These are phyloP conservation scores for Penicillium pancosmium DNA, from an alignment of 495 filamentous ascomycete species.

Conservation along the genomic window DNA sequence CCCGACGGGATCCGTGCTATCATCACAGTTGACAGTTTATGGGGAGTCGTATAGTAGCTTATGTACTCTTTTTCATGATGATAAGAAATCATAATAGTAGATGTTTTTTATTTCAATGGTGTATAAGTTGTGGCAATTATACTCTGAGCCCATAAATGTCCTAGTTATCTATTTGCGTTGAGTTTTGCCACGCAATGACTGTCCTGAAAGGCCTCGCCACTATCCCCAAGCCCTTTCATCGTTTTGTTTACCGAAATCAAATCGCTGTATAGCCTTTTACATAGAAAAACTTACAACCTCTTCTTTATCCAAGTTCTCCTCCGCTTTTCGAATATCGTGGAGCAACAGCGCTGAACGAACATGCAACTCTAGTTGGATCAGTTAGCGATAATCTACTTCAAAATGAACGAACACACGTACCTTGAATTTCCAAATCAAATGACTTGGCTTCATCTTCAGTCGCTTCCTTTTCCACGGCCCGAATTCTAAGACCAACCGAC, in stretches of 20 bases:
- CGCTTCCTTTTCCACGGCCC: background rate
- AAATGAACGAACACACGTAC: background rate
- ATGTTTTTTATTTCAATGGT: too few species aligned
- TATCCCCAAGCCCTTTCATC: too few species aligned
- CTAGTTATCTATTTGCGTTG: too few species aligned
- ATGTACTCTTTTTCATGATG: too few species aligned
- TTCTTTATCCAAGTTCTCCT: background rate
- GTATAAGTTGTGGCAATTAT: too few species aligned
- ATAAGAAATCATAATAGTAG: too few species aligned
- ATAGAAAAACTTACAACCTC: background rate
- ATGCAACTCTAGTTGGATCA: background rate
- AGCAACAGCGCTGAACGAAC: background rate
- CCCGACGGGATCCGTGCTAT: conserved; percentile 1
- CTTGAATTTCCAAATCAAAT: conserved; percentile 5
- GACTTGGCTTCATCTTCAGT: conserved; percentile 1
- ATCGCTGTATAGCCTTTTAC: background rate
- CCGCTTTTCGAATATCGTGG: background rate
- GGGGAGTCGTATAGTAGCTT: too few species aligned
- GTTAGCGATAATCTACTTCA: background rate
- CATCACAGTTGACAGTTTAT: background rate
- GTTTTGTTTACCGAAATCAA: background rate
- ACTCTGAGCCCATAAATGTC: too few species aligned
- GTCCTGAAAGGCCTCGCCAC: too few species aligned
- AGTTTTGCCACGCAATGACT: too few species aligned
- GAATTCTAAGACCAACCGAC: conserved; percentile 3